Evolutionary conservation across 805 yeast species (phyloP), one percentile per base, ranked within the genome.

Genomic region (Kodamaea lidongshanica): DNA sequence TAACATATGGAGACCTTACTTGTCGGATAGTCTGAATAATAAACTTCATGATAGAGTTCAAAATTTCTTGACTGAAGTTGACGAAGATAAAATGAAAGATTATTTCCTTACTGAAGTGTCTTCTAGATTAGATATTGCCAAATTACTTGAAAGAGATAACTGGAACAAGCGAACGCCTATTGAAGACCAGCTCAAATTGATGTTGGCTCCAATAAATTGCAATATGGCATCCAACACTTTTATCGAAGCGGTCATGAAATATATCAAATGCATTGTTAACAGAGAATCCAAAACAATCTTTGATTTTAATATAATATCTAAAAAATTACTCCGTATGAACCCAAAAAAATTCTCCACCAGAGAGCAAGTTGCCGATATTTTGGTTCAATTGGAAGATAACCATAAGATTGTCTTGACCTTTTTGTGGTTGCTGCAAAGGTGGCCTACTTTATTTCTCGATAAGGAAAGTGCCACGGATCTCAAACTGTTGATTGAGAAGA

Each of bases 391-490:
- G 12, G 96, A 87, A 49, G 67, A 69, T 4, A 58, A 80, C 35
- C 94, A 87, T 56, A 74, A 75, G 40, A 58, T 73, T 25, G 66
- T 84, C 11, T 68, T 77, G 42, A 56, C 83, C 5, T 89, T 74
- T 48, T 61, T 85, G 48, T 89, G 98, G 98, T 63, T 89, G 38
- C 70, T 83, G 32, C 88, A 84, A 51, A 64, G 96, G 46, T 89
- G 80, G 63, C 95, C 96, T 1, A 75, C 79, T 17, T 67, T 75
- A 29, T 84, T 87, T 44, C 72, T 81, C 11, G 95, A 86, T 52
- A 64, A 75, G 10, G 83, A 78, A 35, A 71, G 85, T 27, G 95
- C 95, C 0, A 51, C 55, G 14, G 83, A 81, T 33, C 54, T 85
- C 44, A 82, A 82, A 49, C 60, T 72, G 16, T 56, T 83, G 37